Evolutionary conservation across 768 basidiomycete species (phyloP).

Genomic region (Dictyophora rubrovolvata): DNA sequence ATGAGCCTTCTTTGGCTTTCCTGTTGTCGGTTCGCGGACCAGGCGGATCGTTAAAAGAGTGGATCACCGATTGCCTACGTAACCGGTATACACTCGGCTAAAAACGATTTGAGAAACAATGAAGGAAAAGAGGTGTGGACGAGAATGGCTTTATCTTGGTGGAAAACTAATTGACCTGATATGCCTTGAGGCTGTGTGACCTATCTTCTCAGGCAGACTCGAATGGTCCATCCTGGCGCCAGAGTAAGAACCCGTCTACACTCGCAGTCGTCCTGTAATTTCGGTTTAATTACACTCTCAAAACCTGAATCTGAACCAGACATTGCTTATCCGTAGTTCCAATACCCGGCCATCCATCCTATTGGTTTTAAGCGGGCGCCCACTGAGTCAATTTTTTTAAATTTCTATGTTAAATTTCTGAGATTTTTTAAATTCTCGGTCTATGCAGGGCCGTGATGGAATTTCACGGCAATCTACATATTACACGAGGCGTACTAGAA

Average conservation of each 20-base stretch:
- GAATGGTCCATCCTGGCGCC: neutral
- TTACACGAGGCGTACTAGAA: conserved; percentile 11
- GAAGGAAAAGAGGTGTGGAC: neutral
- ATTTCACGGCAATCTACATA: conserved; percentile 9
- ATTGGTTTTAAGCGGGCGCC: conserved; percentile 1
- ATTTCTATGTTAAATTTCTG: neutral
- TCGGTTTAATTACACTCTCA: neutral
- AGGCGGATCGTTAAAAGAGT: neutral
- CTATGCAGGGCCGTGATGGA: neutral
- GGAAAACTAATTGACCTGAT: neutral
- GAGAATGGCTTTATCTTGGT: neutral
- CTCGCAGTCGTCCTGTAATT: neutral
- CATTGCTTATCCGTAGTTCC: neutral
- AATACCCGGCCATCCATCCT: neutral
- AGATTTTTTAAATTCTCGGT: neutral
- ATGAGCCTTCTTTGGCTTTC: too few species aligned
- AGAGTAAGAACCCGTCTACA: neutral
- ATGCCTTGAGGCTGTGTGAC: conserved; percentile 4
- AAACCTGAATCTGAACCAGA: too few species aligned
- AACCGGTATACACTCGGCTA: neutral
- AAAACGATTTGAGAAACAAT: neutral
- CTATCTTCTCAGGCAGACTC: neutral
- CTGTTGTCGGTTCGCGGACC: too few species aligned
- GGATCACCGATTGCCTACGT: neutral
- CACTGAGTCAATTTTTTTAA: neutral